Evolutionary conservation across 1,139 yeast genomes (phyloP), one percentile per base, ranked within the genome.

Genomic region (Diutina siamensis): DNA sequence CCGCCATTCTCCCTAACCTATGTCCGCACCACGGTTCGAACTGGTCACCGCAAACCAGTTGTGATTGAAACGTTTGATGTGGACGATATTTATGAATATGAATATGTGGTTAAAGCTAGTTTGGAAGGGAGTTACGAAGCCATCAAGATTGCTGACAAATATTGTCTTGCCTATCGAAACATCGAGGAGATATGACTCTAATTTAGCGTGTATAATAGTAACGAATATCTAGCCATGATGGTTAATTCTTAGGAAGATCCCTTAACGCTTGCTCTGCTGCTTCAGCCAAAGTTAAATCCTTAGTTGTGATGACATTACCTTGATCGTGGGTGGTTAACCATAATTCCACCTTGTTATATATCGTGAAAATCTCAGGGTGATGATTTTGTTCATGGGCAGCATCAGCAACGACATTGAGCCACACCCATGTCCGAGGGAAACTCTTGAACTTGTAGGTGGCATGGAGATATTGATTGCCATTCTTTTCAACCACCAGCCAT

Each of bases 71-170:
- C 86, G 1, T 83, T 83, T 51, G 79, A 84, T 2, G 78, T 89
- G 31, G 69, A 77, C 8, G 81, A 82, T 52, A 85, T 89, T 33
- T 68, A 76, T 64, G 81, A 76, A 2, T 64, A 78, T 55, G 86
- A 81, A 54, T 79, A 86, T 58, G 72, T 78, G 45, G 81, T 85
- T 4, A 67, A 73, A 56, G 92, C 95, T 1, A 84, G 87, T 53
- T 68, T 86, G 53, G 96, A 89, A 59, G 99, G 99, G 42, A 83
- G 88, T 3, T 92, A 94, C 58, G 96, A 89, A 60, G 97, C 97
- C 8, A 75, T 86, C 40, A 88, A 84, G 55, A 78, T 92, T 12
- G 76, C 78, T 48, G 99, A 92, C 64, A 83, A 83, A 17, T 83
- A 67, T 61, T 92, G 98, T 10, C 28, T 41, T 22, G 44, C 44